phyloP scores from a whole-genome alignment of 768 basidiomycete genomes.

The Suillus lakei region DNA sequence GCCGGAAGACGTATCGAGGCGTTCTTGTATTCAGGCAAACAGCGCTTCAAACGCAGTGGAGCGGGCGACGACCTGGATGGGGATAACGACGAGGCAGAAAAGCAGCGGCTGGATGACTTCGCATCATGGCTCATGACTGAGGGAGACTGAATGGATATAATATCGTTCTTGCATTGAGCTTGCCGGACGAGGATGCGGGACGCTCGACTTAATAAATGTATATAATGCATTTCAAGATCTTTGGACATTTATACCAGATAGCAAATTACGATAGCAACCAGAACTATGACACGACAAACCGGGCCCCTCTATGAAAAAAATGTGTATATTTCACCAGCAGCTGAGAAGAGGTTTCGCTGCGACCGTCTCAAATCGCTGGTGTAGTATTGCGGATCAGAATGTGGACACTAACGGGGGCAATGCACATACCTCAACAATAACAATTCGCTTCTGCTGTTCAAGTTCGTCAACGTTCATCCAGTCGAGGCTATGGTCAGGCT shows the following conservation, averaged over 20 bases:
- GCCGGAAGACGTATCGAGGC: constrained; percentile 85
- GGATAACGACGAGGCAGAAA: constrained; percentile 75
- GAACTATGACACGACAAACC: background rate
- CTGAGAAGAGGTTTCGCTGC: constrained; percentile 70
- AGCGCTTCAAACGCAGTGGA: constrained; percentile 80
- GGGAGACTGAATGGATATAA: constrained; percentile 53
- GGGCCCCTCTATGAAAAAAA: background rate
- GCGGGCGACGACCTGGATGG: constrained; percentile 64
- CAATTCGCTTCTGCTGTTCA: constrained; percentile 56
- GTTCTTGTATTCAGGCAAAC: constrained; percentile 78
- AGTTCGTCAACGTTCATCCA: constrained; percentile 48
- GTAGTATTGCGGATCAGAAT: background rate
- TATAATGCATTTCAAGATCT: constrained; percentile 1
- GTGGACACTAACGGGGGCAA: constrained; percentile 3
- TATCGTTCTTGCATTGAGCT: background rate
- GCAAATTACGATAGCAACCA: constrained; percentile 3
- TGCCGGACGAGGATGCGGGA: background rate
- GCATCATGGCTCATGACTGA: constrained; percentile 86
- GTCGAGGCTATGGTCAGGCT: constrained; percentile 42
- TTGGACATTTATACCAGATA: constrained; percentile 5
- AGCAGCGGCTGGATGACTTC: constrained; percentile 86
- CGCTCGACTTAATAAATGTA: background rate
- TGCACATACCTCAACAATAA: constrained; percentile 71
- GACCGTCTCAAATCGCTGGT: constrained; percentile 75
- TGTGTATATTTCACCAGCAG: constrained; percentile 58